Percentiles rank a stretch among this genome's conserved stretches.
Conservation (phyloP, 306 rosid species). For the Lotus japonicus region DNA sequence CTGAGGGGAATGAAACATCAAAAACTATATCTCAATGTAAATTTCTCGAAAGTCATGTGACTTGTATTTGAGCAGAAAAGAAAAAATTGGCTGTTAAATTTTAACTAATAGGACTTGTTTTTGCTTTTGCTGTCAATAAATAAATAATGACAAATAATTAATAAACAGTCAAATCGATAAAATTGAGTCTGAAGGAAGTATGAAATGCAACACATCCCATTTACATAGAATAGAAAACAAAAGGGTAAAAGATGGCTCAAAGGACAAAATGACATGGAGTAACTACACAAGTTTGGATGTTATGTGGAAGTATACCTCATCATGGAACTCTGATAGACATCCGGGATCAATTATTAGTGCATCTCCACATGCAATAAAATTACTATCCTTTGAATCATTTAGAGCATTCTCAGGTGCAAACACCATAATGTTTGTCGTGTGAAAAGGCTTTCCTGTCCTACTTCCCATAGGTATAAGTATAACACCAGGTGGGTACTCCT, state of each 20-base stretch:
- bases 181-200: neutral
- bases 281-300: slow-evolving; percentile 9
- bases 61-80: neutral
- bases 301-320: slow-evolving; percentile 50
- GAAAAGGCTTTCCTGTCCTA: slow-evolving; percentile 67
- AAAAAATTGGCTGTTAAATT: neutral
- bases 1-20: neutral
- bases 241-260: slow-evolving; percentile 1
- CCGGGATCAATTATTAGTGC: slow-evolving; percentile 92
- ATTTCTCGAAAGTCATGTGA: neutral
- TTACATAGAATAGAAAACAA: slow-evolving; percentile 1
- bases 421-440: slow-evolving; percentile 67
- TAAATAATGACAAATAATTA: neutral
- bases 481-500: slow-evolving; percentile 87
- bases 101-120: slow-evolving; percentile 7
- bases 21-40: neutral
- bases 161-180: neutral
- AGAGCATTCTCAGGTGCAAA: slow-evolving; percentile 56
- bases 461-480: slow-evolving; percentile 66
- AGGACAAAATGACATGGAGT: slow-evolving; percentile 7
- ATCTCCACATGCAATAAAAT: slow-evolving; percentile 61
- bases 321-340: slow-evolving; percentile 60
- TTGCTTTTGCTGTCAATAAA: neutral
- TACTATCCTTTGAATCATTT: slow-evolving; percentile 23
- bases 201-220: slow-evolving; percentile 16